Conservation (phyloP, 179 eudicot species). For the Gypsophila paniculata region DNA sequence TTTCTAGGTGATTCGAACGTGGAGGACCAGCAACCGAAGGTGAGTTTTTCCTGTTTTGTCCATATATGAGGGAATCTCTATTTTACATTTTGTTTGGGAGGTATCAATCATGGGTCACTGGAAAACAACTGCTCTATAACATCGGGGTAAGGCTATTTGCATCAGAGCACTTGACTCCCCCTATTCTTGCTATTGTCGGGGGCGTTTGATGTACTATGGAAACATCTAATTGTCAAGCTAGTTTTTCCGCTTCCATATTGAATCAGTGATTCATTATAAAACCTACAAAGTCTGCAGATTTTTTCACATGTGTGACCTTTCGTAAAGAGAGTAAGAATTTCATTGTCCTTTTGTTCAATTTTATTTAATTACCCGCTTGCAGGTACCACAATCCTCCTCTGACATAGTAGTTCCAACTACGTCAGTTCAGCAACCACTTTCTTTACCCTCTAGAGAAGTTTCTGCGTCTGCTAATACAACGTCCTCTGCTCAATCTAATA, state of each 20-base stretch:
- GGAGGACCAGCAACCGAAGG: conserved; percentile 39
- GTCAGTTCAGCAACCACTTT: conserved; percentile 24
- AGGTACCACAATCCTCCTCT: conserved; percentile 37
- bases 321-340: background rate
- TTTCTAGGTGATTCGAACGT: conserved; percentile 34
- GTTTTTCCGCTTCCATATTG: background rate
- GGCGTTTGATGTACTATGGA: background rate
- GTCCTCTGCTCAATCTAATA: conserved; percentile 33
- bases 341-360: background rate
- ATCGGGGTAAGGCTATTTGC: background rate
- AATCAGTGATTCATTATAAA: background rate
- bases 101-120: too few relatives aligned
- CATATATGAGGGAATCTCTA: background rate
- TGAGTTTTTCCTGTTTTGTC: conserved; percentile 13
- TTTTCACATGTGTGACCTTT: background rate
- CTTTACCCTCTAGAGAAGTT: conserved; percentile 29
- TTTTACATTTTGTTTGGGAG: background rate
- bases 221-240: background rate
- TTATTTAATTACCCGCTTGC: conserved; percentile 3
- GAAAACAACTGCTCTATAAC: too few relatives aligned
- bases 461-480: conserved; percentile 28
- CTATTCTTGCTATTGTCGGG: background rate
- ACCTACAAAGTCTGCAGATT: background rate
- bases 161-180: background rate
- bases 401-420: conserved; percentile 27